Evolutionary conservation across 805 yeast genomes (phyloP).

Genomic region (Lipomyces kockii): DNA sequence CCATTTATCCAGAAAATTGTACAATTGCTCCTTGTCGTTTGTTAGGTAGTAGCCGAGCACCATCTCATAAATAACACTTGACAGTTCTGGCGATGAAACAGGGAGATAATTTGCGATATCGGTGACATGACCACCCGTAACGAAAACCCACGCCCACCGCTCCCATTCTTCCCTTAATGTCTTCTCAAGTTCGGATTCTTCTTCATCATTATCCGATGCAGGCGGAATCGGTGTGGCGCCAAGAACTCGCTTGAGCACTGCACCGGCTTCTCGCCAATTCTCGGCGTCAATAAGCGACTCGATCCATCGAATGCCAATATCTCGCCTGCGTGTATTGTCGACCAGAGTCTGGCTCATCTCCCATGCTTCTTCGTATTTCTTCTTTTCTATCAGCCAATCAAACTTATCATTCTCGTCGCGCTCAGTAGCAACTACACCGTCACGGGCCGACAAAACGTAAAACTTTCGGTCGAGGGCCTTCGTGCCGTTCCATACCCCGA

Average conservation of each 20-base stretch:
- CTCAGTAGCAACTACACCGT: slow-evolving; percentile 76
- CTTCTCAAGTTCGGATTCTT: slow-evolving; percentile 38
- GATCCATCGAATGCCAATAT: slow-evolving; percentile 63
- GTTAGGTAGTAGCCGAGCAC: slow-evolving; percentile 55
- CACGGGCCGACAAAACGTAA: slow-evolving; percentile 77
- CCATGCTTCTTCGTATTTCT: slow-evolving; percentile 74
- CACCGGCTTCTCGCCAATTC: slow-evolving; percentile 62
- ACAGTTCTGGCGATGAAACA: slow-evolving; percentile 47
- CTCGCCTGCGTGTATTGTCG: slow-evolving; percentile 55
- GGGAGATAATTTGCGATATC: slow-evolving; percentile 65
- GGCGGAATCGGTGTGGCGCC: slow-evolving; percentile 23
- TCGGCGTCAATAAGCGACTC: slow-evolving; percentile 45
- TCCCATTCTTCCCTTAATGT: slow-evolving; percentile 61
- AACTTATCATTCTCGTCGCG: slow-evolving; percentile 71
- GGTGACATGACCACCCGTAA: slow-evolving; percentile 53
- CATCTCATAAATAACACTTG: slow-evolving; percentile 51
- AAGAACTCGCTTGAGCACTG: slow-evolving; percentile 52
- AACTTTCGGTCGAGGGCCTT: slow-evolving; percentile 50
- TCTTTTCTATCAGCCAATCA: slow-evolving; percentile 68
- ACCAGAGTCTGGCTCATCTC: slow-evolving; percentile 65
- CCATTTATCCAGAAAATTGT: slow-evolving; percentile 60
- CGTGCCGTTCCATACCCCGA: slow-evolving; percentile 54
- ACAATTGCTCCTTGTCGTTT: slow-evolving; percentile 48
- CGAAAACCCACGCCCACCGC: slow-evolving; percentile 60
- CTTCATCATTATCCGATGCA: slow-evolving; percentile 32